phyloP scores from a whole-genome alignment of 345 rosid genomes.

The Leavenworthia alabamica region DNA sequence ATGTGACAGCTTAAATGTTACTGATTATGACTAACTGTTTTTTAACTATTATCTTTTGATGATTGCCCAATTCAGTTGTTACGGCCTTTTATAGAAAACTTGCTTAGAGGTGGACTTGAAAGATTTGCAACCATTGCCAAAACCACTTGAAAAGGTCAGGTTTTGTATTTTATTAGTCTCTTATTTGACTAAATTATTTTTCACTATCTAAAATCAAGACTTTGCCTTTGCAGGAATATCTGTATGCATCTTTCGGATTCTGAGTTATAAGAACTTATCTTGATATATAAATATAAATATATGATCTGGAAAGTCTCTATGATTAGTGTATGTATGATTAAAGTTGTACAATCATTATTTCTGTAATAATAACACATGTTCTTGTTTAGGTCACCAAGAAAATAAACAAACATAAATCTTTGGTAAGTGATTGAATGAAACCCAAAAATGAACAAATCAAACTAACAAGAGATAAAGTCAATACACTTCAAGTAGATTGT shows the following conservation, averaged over 20 bases:
- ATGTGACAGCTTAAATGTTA: not conserved
- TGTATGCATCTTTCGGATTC: not conserved
- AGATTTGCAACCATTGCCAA: slow-evolving; percentile 46
- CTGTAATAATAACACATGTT: not conserved
- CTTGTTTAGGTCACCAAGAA: slow-evolving; percentile 18
- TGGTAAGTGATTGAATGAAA: too few relatives aligned
- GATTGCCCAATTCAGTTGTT: slow-evolving; percentile 39
- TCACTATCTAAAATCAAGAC: not conserved
- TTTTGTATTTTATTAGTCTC: not conserved
- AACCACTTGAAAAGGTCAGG: slow-evolving; percentile 20
- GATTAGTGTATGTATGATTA: slow-evolving; percentile 5
- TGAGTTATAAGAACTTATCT: not conserved
- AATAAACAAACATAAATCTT: too few relatives aligned
- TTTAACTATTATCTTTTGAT: not conserved
- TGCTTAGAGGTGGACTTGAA: slow-evolving; percentile 61
- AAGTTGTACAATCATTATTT: not conserved
- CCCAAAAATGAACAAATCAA: too few relatives aligned
- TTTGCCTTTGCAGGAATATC: slow-evolving; percentile 23
- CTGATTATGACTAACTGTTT: not conserved
- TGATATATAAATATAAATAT: not conserved
- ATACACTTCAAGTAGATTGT: too few relatives aligned
- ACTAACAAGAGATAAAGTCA: too few relatives aligned
- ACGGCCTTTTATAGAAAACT: slow-evolving; percentile 58
- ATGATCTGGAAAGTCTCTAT: too few relatives aligned
- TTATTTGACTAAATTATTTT: not conserved